A percentile compares a stretch with the other conserved stretches of the same genome.
Evolutionary conservation across 73 alveolate genomes (phyloP).

Genomic region (Paramecium sonneborni): DNA sequence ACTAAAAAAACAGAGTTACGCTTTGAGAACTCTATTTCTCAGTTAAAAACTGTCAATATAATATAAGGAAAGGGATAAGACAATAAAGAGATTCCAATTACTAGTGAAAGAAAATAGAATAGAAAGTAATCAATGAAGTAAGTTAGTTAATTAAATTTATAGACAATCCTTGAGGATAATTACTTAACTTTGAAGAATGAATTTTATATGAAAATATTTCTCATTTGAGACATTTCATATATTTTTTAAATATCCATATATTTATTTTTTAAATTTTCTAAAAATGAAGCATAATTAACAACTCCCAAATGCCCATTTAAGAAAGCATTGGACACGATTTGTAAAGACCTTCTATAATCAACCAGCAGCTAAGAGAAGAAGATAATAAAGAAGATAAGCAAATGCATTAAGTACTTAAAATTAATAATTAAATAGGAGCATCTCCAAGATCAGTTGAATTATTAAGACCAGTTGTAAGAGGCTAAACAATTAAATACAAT

Average conservation of each 20-base stretch:
- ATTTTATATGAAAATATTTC: background rate
- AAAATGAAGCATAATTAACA: conserved; percentile 78
- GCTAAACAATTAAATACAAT: conserved; percentile 89
- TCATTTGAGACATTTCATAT: conserved; percentile 49
- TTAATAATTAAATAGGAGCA: conserved; percentile 61
- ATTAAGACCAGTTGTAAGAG: conserved; percentile 93
- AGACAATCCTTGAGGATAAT: background rate
- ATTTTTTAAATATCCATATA: conserved; percentile 25
- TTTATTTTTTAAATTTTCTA: conserved; percentile 30
- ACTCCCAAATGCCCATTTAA: conserved; percentile 91
- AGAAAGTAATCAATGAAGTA: conserved; percentile 12
- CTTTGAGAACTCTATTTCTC: conserved; percentile 20
- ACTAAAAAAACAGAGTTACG: background rate
- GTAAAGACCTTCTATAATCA: conserved; percentile 96
- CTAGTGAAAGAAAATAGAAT: background rate
- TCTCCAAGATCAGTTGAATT: conserved; percentile 83
- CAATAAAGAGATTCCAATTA: background rate
- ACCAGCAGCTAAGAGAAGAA: conserved; percentile 91
- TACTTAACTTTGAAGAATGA: conserved; percentile 16
- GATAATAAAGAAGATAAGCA: conserved; percentile 74
- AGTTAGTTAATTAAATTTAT: background rate
- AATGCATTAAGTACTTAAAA: conserved; percentile 72
- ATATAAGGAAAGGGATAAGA: background rate
- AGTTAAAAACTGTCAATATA: background rate
- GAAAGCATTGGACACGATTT: conserved; percentile 91